phyloP scores from a whole-genome alignment of 208 protist genomes.

The Phytomonas serpens region DNA sequence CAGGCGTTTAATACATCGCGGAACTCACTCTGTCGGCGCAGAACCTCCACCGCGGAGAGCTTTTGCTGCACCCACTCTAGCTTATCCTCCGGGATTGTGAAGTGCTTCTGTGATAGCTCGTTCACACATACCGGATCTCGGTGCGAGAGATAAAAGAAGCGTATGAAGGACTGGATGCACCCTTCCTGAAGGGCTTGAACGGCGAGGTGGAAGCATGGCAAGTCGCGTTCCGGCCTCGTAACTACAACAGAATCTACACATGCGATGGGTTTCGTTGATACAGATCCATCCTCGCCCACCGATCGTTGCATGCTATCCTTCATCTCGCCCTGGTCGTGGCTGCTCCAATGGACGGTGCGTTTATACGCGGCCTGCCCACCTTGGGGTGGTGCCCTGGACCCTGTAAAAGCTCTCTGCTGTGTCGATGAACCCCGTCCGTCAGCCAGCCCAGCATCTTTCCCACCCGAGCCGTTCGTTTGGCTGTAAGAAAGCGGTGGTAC shows the following conservation, averaged over 20 bases:
- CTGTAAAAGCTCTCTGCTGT: neutral
- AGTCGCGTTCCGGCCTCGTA: conserved; percentile 54
- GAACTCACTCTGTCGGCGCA: conserved; percentile 83
- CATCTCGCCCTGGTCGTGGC: neutral
- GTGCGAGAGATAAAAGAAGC: conserved; percentile 79
- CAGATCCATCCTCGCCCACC: neutral
- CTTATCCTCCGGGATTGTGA: conserved; percentile 54
- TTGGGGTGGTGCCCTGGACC: neutral
- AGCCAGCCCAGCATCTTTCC: neutral
- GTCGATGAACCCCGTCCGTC: neutral
- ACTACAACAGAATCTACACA: conserved; percentile 24
- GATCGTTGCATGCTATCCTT: too few relatives aligned
- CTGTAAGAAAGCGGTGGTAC: neutral
- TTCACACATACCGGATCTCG: conserved; percentile 83
- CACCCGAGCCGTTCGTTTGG: too few relatives aligned
- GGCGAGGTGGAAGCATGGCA: conserved; percentile 65
- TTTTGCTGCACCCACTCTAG: conserved; percentile 78
- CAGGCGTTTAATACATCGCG: conserved; percentile 48
- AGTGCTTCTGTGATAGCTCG: conserved; percentile 61
- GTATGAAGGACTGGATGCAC: conserved; percentile 75
- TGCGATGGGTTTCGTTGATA: neutral
- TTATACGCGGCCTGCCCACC: neutral
- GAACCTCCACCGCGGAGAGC: conserved; percentile 62
- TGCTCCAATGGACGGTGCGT: neutral
- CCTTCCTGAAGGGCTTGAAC: conserved; percentile 74